Percentiles rank a stretch among this genome's conserved stretches.
These are phyloP conservation scores for Tulasnella sp. DNA, from an alignment of 768 basidiomycete species.

Conservation along the genomic window DNA sequence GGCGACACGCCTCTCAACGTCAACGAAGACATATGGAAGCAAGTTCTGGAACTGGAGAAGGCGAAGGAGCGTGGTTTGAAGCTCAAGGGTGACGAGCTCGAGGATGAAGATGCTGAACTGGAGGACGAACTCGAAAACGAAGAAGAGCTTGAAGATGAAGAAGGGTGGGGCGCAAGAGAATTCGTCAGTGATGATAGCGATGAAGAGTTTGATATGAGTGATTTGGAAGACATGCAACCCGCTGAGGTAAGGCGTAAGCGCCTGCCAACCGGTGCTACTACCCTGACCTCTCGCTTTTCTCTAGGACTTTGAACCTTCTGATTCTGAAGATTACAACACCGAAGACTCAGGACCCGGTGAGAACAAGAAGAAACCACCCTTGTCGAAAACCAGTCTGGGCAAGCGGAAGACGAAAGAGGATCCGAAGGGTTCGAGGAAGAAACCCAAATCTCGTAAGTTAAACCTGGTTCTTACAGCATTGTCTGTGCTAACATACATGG, in stretches of 20 bases:
- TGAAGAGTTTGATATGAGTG: conserved; percentile 49
- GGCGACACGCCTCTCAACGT: conserved; percentile 96
- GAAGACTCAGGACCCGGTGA: conserved; percentile 35
- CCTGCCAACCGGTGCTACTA: neutral
- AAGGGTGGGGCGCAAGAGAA: conserved; percentile 47
- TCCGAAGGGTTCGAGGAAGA: conserved; percentile 38
- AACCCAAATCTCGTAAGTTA: conserved; percentile 48
- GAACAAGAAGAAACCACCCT: conserved; percentile 26
- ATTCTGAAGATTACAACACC: conserved; percentile 32
- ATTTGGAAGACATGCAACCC: conserved; percentile 29
- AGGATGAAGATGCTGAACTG: conserved; percentile 46
- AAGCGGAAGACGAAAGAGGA: conserved; percentile 51
- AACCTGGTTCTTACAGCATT: neutral
- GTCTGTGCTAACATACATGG: neutral
- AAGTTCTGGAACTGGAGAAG: conserved; percentile 70
- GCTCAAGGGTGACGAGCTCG: conserved; percentile 28
- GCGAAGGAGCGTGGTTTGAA: conserved; percentile 38
- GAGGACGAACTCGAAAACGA: conserved; percentile 36
- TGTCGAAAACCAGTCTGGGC: conserved; percentile 37
- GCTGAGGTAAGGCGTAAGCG: conserved; percentile 22
- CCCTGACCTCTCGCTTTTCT: conserved; percentile 5
- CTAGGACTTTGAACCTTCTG: conserved; percentile 33
- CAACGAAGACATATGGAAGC: conserved; percentile 92
- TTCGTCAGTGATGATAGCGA: conserved; percentile 68
- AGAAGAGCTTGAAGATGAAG: conserved; percentile 48